A percentile compares a stretch with the other conserved stretches of the same genome.
These are phyloP conservation scores for Aspergillus hortae DNA, from an alignment of 2,329 filamentous ascomycete genomes.

Conservation along the genomic window DNA sequence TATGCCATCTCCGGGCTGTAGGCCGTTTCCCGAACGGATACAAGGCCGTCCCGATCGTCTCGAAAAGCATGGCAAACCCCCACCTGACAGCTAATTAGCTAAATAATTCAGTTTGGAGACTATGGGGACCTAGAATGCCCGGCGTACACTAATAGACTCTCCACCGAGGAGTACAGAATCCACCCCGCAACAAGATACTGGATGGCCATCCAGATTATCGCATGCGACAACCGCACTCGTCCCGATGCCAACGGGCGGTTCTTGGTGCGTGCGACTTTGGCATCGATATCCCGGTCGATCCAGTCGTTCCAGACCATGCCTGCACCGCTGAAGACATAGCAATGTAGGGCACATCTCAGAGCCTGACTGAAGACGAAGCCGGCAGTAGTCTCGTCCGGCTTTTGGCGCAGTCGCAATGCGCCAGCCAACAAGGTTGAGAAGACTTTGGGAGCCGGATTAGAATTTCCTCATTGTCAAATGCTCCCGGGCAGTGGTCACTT, in stretches of 20 bases:
- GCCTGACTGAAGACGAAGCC: constrained; percentile 3
- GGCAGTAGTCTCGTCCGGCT: background rate
- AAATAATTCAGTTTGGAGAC: background rate
- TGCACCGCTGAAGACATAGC: constrained; percentile 25
- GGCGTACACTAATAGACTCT: too few relatives aligned
- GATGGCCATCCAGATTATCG: constrained; percentile 13
- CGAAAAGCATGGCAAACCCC: constrained; percentile 4
- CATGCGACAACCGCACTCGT: constrained; percentile 18
- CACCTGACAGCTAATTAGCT: background rate
- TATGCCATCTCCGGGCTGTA: constrained; percentile 3
- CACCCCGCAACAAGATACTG: constrained; percentile 3
- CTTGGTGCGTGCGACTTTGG: constrained; percentile 26
- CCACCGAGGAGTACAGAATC: constrained; percentile 1
- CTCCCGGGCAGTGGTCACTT: background rate
- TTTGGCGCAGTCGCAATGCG: background rate
- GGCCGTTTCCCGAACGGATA: constrained; percentile 11
- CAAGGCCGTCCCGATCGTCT: constrained; percentile 6
- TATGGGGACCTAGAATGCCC: background rate
- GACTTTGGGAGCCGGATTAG: background rate
- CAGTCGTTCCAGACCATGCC: constrained; percentile 32
- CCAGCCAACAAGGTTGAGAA: constrained; percentile 5
- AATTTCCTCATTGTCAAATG: background rate
- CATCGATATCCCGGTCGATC: constrained; percentile 27
- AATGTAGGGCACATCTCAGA: constrained; percentile 19
- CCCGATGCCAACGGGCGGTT: constrained; percentile 23